Conservation (phyloP, 176 grass and related monocot genomes). For the Aegilops sharonensis region DNA sequence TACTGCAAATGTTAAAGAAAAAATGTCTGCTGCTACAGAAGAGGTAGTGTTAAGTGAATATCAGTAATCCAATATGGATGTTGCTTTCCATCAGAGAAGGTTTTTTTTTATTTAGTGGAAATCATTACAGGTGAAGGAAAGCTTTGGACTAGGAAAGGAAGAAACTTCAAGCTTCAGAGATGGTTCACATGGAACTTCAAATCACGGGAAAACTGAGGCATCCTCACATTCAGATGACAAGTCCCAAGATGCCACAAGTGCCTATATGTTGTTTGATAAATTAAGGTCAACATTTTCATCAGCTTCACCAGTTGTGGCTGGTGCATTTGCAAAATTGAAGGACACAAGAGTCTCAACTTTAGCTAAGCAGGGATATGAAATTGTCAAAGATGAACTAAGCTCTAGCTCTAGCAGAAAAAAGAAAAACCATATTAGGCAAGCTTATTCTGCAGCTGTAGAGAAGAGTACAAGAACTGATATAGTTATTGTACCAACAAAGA, state of each 20-base stretch:
- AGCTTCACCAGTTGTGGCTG: constrained; percentile 49
- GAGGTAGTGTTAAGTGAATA: constrained; percentile 33
- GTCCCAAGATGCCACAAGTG: constrained; percentile 22
- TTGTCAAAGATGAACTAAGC: constrained; percentile 73
- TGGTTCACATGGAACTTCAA: constrained; percentile 38
- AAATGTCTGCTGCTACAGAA: constrained; percentile 63
- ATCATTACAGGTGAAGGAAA: constrained; percentile 56
- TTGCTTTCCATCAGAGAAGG: background rate
- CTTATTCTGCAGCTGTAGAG: constrained; percentile 48
- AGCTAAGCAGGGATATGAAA: constrained; percentile 71
- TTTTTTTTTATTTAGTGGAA: constrained; percentile 24
- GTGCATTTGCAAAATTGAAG: constrained; percentile 61
- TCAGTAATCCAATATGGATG: background rate
- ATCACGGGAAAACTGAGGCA: constrained; percentile 31
- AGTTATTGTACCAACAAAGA: constrained; percentile 76
- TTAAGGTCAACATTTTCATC: constrained; percentile 56
- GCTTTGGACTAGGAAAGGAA: constrained; percentile 65
- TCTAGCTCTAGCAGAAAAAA: constrained; percentile 59
- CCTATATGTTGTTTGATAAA: constrained; percentile 53
- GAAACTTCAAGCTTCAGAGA: constrained; percentile 39
- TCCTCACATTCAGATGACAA: constrained; percentile 35
- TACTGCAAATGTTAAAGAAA: constrained; percentile 61
- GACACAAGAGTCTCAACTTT: constrained; percentile 58
- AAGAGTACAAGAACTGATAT: constrained; percentile 67
- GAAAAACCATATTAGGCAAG: constrained; percentile 47